These are phyloP conservation scores for Corynascus novoguineensis DNA, from an alignment of 495 filamentous ascomycete species.

Conservation along the genomic window DNA sequence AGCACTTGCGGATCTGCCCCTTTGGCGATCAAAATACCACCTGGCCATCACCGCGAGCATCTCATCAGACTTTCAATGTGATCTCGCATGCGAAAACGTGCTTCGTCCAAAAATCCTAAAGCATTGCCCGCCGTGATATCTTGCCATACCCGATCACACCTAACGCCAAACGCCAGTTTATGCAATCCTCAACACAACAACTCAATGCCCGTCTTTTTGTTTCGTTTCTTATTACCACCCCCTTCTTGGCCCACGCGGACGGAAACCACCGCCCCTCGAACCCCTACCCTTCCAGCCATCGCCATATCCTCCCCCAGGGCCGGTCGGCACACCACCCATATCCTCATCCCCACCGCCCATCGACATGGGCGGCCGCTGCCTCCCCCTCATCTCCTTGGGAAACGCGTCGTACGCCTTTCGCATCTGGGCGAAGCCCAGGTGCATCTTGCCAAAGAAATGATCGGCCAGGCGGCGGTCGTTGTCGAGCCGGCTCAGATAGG, in stretches of 20 bases:
- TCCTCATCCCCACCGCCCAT: conserved; percentile 50
- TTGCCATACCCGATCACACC: background rate
- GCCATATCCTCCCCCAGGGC: conserved; percentile 52
- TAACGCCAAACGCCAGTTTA: conserved; percentile 13
- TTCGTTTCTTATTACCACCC: conserved; percentile 44
- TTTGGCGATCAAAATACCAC: no score
- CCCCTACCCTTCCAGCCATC: conserved; percentile 47
- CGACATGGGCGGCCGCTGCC: conserved; percentile 50
- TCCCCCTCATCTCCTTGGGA: conserved; percentile 68
- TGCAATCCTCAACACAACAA: conserved; percentile 1
- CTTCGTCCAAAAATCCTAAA: background rate
- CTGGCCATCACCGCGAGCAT: no score
- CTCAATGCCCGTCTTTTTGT: conserved; percentile 37
- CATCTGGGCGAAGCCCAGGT: conserved; percentile 97
- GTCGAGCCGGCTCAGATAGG: conserved; percentile 84
- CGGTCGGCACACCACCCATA: conserved; percentile 34
- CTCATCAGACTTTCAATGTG: no score
- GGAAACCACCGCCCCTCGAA: conserved; percentile 39
- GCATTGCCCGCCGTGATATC: conserved; percentile 1
- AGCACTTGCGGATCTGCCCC: no score
- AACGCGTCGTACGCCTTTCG: conserved; percentile 82
- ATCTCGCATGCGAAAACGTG: background rate
- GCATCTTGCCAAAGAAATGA: conserved; percentile 99
- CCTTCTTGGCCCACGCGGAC: conserved; percentile 33
- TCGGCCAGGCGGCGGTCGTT: conserved; percentile 92